These are phyloP conservation scores for Schwanniomyces etchellsii DNA, from an alignment of 1,139 yeast genomes.

Conservation along the genomic window DNA sequence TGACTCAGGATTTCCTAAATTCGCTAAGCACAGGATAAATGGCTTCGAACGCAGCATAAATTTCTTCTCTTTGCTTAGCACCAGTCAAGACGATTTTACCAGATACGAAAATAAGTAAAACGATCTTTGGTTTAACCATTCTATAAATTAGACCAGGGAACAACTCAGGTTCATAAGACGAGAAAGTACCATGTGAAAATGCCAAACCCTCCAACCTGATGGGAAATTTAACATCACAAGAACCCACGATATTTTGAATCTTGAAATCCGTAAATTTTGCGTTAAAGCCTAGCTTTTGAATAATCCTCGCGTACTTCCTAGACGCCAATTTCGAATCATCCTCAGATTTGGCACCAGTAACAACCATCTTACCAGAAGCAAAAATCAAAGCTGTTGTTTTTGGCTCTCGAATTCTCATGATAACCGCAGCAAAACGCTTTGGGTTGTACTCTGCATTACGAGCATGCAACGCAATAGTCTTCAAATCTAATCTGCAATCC, in stretches of 20 bases:
- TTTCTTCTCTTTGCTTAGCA: constrained; percentile 98
- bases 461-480: constrained; percentile 96
- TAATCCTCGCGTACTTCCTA: constrained; percentile 94
- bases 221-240: constrained; percentile 96
- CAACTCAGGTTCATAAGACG: constrained; percentile 96
- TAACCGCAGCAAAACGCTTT: constrained; percentile 97
- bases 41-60: constrained; percentile 96
- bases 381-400: constrained; percentile 96
- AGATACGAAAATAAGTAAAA: constrained; percentile 87
- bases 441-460: constrained; percentile 99
- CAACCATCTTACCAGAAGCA: constrained; percentile 99
- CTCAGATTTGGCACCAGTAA: constrained; percentile 98
- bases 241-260: constrained; percentile 97
- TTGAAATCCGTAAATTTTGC: constrained; percentile 95
- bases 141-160: constrained; percentile 98
- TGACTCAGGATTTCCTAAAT: constrained; percentile 73
- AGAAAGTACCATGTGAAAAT: constrained; percentile 97
- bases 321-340: constrained; percentile 97
- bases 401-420: constrained; percentile 99
- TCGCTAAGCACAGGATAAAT: constrained; percentile 97
- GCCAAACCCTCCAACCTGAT: constrained; percentile 97
- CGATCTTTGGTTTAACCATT: constrained; percentile 99
- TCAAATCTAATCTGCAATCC: constrained; percentile 91
- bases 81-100: constrained; percentile 98
- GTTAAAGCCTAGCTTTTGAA: constrained; percentile 94